Percentiles rank a stretch among this genome's conserved stretches.
Conservation (phyloP, 805 yeast species). For the Metschnikowia lachancei region DNA sequence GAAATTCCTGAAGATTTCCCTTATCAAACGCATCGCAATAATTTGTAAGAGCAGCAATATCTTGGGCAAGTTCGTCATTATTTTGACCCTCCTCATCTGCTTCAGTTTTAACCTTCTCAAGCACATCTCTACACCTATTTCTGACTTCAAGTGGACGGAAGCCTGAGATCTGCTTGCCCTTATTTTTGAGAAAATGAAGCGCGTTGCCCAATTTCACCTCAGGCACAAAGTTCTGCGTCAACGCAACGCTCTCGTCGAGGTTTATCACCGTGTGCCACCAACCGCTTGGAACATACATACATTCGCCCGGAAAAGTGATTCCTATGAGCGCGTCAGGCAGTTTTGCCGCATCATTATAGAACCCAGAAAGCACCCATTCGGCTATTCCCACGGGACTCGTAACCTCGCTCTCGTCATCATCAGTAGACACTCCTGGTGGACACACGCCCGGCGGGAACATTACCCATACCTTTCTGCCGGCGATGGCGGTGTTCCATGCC, state of each 20-base stretch:
- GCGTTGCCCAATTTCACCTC: slow-evolving; percentile 56
- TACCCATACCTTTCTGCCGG: slow-evolving; percentile 80
- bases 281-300: slow-evolving; percentile 88
- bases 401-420: slow-evolving; percentile 77
- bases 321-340: slow-evolving; percentile 59
- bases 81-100: slow-evolving; percentile 8
- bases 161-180: slow-evolving; percentile 74
- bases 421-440: slow-evolving; percentile 86
- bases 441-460: slow-evolving; percentile 75
- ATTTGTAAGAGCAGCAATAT: slow-evolving; percentile 21
- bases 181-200: slow-evolving; percentile 63
- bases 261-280: slow-evolving; percentile 98
- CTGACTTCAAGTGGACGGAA: slow-evolving; percentile 59
- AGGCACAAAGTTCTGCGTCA: slow-evolving; percentile 89
- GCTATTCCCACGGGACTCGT: slow-evolving; percentile 91
- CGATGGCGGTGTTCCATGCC: slow-evolving; percentile 83
- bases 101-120: slow-evolving; percentile 11
- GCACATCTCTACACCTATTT: slow-evolving; percentile 26
- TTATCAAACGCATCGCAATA: slow-evolving; percentile 29
- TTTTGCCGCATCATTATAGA: slow-evolving; percentile 64
- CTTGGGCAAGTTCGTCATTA: slow-evolving; percentile 7
- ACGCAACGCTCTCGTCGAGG: slow-evolving; percentile 74
- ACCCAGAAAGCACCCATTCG: slow-evolving; percentile 86
- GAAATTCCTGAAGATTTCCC: slow-evolving; percentile 20
- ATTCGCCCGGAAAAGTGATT: slow-evolving; percentile 76